phyloP scores from a whole-genome alignment of 139 green algal genomes.

The Spirogloea muscicola region DNA sequence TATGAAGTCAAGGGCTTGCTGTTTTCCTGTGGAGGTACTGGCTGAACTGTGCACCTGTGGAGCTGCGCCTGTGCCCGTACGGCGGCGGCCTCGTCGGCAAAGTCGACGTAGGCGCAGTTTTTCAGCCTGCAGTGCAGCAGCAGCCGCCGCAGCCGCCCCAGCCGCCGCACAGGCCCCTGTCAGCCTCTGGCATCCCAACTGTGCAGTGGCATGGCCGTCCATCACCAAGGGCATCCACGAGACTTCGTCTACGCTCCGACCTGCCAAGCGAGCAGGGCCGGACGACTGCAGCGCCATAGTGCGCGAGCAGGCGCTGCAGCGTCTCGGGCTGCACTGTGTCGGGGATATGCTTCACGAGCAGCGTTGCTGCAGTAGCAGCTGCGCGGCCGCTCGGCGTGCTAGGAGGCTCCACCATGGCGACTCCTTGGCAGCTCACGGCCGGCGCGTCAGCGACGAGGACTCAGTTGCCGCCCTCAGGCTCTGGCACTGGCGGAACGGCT shows the following conservation, averaged over 20 bases:
- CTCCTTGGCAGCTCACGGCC: background rate
- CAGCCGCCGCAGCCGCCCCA: too few relatives aligned
- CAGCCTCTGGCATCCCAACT: too few relatives aligned
- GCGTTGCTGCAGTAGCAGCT: background rate
- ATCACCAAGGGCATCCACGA: too few relatives aligned
- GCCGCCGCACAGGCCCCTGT: too few relatives aligned
- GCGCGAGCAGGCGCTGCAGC: background rate
- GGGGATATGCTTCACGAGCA: background rate
- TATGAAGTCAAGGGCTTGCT: too few relatives aligned
- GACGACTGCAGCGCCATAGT: background rate
- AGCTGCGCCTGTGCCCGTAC: too few relatives aligned
- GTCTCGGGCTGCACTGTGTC: background rate
- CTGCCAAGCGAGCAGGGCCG: background rate
- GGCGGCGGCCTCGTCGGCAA: background rate
- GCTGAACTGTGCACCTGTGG: too few relatives aligned
- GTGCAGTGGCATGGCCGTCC: too few relatives aligned
- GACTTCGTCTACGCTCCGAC: too few relatives aligned
- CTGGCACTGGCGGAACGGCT: background rate
- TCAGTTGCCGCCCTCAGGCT: background rate
- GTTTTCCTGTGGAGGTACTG: too few relatives aligned
- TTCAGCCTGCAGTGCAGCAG: background rate
- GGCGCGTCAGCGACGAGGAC: background rate
- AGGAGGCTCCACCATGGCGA: background rate
- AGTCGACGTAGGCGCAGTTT: constrained; percentile 1
- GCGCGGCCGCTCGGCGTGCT: background rate